A percentile compares a stretch with the other conserved stretches of the same genome.
These are phyloP conservation scores for Aspergillus thermomutatus DNA, from an alignment of 2,329 filamentous ascomycete genomes.

Conservation along the genomic window DNA sequence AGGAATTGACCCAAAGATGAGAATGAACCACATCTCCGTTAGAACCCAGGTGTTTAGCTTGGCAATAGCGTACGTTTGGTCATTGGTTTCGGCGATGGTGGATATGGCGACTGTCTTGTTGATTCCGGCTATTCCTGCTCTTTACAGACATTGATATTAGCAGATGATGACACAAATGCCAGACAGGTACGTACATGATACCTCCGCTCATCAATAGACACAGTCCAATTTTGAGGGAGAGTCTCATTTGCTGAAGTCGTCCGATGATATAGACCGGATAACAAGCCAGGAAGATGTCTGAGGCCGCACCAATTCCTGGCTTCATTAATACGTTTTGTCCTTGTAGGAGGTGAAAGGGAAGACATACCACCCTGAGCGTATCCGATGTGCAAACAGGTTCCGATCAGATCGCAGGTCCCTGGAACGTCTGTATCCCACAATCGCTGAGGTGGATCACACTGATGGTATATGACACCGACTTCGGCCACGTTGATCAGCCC, in stretches of 20 bases:
- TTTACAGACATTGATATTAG: neutral
- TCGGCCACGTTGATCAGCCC: conserved; percentile 13
- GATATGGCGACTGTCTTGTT: conserved; percentile 17
- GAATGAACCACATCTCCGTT: conserved; percentile 21
- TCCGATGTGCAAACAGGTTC: conserved; percentile 12
- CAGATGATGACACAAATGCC: no score
- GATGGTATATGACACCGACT: conserved; percentile 12
- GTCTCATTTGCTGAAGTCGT: conserved; percentile 15
- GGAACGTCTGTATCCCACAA: conserved; percentile 12
- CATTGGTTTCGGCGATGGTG: conserved; percentile 8
- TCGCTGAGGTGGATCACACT: conserved; percentile 12
- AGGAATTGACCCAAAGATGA: conserved; percentile 17
- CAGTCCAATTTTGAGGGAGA: conserved; percentile 13
- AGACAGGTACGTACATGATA: conserved; percentile 7
- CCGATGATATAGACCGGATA: conserved; percentile 18
- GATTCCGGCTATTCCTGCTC: conserved; percentile 17
- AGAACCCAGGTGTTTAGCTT: conserved; percentile 18
- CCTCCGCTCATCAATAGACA: conserved; percentile 19
- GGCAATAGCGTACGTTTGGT: conserved; percentile 15
- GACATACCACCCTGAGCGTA: conserved; percentile 16
- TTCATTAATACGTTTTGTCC: neutral
- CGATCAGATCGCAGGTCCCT: conserved; percentile 11
- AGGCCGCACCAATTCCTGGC: conserved; percentile 9
- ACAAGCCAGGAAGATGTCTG: conserved; percentile 14
- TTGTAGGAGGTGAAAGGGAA: neutral